A percentile compares a stretch with the other conserved stretches of the same genome.
Conservation (phyloP, 139 green algal species). For the Volvox reticuliferus region DNA sequence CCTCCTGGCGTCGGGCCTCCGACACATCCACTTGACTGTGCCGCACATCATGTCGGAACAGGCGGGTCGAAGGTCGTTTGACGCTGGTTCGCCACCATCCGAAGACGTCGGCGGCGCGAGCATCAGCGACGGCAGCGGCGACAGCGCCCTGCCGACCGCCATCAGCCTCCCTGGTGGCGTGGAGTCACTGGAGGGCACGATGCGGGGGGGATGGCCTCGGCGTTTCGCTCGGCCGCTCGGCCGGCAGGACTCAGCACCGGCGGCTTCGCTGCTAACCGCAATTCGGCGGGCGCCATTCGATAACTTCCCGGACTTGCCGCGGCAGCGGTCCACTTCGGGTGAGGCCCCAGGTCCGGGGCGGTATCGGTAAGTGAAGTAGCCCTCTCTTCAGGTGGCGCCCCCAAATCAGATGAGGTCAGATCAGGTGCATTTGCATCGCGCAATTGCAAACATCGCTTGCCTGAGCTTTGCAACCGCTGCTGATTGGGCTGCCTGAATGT, state of each 20-base stretch:
- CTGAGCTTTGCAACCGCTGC: too few relatives aligned
- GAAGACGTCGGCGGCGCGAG: neutral
- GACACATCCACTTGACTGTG: neutral
- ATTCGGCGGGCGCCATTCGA: neutral
- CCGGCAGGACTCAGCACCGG: neutral
- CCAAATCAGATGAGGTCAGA: too few relatives aligned
- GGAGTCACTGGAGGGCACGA: neutral
- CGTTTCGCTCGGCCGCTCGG: neutral
- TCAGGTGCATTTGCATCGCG: too few relatives aligned
- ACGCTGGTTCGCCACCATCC: neutral
- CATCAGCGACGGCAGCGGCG: neutral
- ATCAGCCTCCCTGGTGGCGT: neutral
- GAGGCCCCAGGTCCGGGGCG: too few relatives aligned
- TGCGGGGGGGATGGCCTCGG: slow-evolving; percentile 2
- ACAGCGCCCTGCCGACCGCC: neutral
- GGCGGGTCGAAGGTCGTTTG: neutral
- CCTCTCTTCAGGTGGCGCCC: too few relatives aligned
- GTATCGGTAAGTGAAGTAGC: too few relatives aligned
- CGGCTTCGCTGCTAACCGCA: neutral
- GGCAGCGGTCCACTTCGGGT: neutral
- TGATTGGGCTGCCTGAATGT: too few relatives aligned
- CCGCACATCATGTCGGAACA: neutral
- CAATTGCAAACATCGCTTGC: too few relatives aligned
- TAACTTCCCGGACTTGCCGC: neutral
- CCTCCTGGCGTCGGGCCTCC: neutral